Evolutionary conservation across 2,329 filamentous ascomycete species (phyloP).

Genomic region (Xylaria sp.): DNA sequence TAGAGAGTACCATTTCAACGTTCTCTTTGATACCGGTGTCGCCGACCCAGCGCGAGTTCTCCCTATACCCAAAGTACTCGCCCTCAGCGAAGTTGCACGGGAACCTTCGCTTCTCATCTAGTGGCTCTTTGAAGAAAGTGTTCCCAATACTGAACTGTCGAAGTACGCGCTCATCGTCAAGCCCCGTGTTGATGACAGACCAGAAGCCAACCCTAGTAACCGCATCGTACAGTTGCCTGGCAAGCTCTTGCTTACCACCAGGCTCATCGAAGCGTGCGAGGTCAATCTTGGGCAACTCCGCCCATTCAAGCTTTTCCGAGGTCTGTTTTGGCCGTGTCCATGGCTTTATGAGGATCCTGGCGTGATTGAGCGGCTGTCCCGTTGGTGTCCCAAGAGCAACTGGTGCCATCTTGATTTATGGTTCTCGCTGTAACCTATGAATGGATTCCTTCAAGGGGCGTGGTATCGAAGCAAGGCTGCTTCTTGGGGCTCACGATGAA

Average conservation of each 20-base stretch:
- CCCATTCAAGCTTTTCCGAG: slow-evolving; percentile 44
- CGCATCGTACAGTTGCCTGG: slow-evolving; percentile 54
- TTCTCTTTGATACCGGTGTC: slow-evolving; percentile 48
- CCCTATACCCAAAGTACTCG: slow-evolving; percentile 38
- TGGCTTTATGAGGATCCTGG: slow-evolving; percentile 33
- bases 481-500: not conserved
- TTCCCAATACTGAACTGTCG: slow-evolving; percentile 31
- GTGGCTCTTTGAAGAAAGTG: slow-evolving; percentile 27
- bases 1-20: slow-evolving; percentile 48
- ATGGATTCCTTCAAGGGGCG: no score
- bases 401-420: slow-evolving; percentile 32
- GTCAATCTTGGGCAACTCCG: slow-evolving; percentile 57
- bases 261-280: slow-evolving; percentile 52
- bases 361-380: slow-evolving; percentile 1
- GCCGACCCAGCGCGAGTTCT: slow-evolving; percentile 41
- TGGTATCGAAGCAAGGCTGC: no score
- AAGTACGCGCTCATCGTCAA: slow-evolving; percentile 28
- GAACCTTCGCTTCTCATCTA: slow-evolving; percentile 30
- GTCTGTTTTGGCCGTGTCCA: slow-evolving; percentile 37
- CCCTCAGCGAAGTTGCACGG: slow-evolving; percentile 34
- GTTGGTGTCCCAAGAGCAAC: slow-evolving; percentile 25
- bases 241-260: slow-evolving; percentile 53
- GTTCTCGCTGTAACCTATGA: no score
- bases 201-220: slow-evolving; percentile 50
- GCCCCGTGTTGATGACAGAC: slow-evolving; percentile 38